Percentiles rank a stretch among this genome's conserved stretches.
phyloP scores from a whole-genome alignment of 352 stramenopile genomes.

The Phytopythium vexans region DNA sequence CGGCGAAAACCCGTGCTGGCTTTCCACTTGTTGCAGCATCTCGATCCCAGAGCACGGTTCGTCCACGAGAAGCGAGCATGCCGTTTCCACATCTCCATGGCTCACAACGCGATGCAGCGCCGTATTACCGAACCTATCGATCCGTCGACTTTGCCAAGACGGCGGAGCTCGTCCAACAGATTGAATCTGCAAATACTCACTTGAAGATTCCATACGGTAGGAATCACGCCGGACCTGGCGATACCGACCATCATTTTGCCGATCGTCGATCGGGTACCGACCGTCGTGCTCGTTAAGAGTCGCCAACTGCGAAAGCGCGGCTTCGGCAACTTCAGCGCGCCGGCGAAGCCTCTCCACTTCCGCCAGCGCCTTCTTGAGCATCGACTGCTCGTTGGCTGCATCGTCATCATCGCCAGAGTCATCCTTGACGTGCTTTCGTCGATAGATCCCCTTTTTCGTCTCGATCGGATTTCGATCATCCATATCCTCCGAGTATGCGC shows the following conservation, averaged over 20 bases:
- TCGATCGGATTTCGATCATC: slow-evolving; percentile 15
- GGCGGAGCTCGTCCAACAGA: no score
- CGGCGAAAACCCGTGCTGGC: slow-evolving; percentile 53
- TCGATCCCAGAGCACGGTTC: slow-evolving; percentile 32
- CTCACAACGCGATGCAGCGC: slow-evolving; percentile 46
- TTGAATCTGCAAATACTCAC: no score
- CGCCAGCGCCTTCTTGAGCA: slow-evolving; percentile 43
- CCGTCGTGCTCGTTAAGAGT: no score
- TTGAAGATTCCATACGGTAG: no score
- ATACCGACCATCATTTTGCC: no score
- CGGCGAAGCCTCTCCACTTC: slow-evolving; percentile 56
- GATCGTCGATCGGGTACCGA: no score
- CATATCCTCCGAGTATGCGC: slow-evolving; percentile 32
- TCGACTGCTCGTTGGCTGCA: slow-evolving; percentile 21
- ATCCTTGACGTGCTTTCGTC: slow-evolving; percentile 8
- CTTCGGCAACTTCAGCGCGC: slow-evolving; percentile 60
- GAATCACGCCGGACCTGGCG: no score
- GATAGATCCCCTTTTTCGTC: slow-evolving; percentile 11
- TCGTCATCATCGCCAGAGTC: slow-evolving; percentile 11
- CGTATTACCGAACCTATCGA: slow-evolving; percentile 59
- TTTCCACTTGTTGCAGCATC: slow-evolving; percentile 51
- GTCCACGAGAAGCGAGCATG: slow-evolving; percentile 46
- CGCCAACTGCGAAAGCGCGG: slow-evolving; percentile 38
- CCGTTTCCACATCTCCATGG: slow-evolving; percentile 36
- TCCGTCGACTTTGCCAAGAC: slow-evolving; percentile 22